Base-by-base conservation (phyloP, 805 yeast genomes). In the Teunomyces lycoperdinae region DNA sequence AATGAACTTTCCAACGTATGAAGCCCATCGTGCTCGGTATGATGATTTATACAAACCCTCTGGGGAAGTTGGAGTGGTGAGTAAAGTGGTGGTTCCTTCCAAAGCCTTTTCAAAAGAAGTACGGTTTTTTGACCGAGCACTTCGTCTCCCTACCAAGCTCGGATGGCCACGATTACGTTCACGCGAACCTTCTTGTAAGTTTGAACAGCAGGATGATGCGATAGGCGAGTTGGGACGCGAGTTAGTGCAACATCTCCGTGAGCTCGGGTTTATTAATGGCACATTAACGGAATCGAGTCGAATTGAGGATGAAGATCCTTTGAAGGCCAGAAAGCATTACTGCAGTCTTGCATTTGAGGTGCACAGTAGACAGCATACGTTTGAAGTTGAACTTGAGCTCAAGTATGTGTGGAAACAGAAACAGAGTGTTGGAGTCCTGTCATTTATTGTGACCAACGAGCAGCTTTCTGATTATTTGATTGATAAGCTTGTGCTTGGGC, bases 401-500 rank as follows among this genome's bases (percentile, higher is more conserved):
- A 30, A 40, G 29, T 55, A 52, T 32, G 40, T 44, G 16, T 17
- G 31, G 36, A 47, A 45, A 9, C 8, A 32, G n/a, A 16, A 26
- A 40, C n/a, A 7, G 10, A 16, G 3, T 10, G 20, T 10, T 7
- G 41, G 10, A 8, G 14, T 38, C 8, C 29, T 11, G 13, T n/a
- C 48, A 41, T 17, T 11, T 28, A 49, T 5, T 44, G 34, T 57
- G 3, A 36, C 59, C 11, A 49, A 50, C 24, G 52, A 51, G 16
- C 57, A 55, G 39, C 33, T 57, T 17, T 9, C 36, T 2, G 33
- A 55, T 40, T 52, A 54, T 38, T 45, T 57, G 42, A 45, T 46
- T 20, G 49, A 47, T n/a, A 57, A 54, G 17, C 40, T 57, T 7
- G 33, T 55, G 11, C 32, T 47, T 14, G 35, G 44, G 16, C 24